Evolutionary conservation across 1,284 basidiomycete genomes (phyloP), one percentile per base, ranked within the genome.

Genomic region (Taiwanofungus camphoratus): DNA sequence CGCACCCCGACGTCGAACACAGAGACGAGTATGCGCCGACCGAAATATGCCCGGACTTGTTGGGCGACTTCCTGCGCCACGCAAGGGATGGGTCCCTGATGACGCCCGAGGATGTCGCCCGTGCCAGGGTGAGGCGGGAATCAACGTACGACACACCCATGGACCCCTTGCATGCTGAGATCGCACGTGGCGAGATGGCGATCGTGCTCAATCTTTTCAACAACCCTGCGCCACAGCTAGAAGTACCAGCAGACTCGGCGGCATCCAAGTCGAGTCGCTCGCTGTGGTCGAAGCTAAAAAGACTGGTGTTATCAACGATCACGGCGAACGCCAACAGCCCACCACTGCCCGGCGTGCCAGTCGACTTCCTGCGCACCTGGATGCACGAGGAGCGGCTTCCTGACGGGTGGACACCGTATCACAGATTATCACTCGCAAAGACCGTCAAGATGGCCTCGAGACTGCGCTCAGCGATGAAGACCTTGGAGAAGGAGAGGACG

Each of bases 351-450:
- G 76, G 74, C 0, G 54, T 77, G 1, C 69, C 73, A 0, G 52
- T 71, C 24, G 69, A 73, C 21, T 63, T 68, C 51, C 52, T 79
- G 18, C 59, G 63, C 26, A 51, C 56, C 5, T 82, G 77, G 79
- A 64, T 79, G 34, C 48, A 58, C 11, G 48, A 76, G 12, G 78
- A 78, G 51, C 63, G 73, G 7, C 50, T 82, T 2, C 80, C 80
- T 0, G 64, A 69, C 2, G 68, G 58, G 1, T 82, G 79, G 79
- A 64, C 54, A 43, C 71, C 77, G 4, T 59, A 59, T 11, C 72
- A 71, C 41, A 62, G 57, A 1, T 68, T 71, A 21, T 70, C 73
- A 4, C 59, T 80, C 19, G 52, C 64, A 33, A 64, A 72, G 50
- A 62, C 65, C 1, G 54, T 62, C 22, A 45, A 26, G 9, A 61